Conservation (phyloP, 345 rosid species). For the Melastoma malabathricum region DNA sequence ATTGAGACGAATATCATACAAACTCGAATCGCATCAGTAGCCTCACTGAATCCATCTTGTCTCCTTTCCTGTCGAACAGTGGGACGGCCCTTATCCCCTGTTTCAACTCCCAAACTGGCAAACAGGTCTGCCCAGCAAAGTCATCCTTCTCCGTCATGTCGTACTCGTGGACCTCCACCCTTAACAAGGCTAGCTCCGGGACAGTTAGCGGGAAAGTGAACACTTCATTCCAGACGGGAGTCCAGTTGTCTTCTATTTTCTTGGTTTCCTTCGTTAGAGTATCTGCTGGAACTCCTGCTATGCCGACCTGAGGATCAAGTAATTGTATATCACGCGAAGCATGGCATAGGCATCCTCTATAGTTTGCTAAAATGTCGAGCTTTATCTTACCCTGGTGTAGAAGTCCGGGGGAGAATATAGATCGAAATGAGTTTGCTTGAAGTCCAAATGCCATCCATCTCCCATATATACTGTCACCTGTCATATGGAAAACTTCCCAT, state of each 20-base stretch:
- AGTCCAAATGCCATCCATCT: constrained; percentile 80
- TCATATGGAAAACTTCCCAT: constrained; percentile 2
- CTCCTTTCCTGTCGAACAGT: constrained; percentile 25
- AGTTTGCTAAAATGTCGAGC: too few species aligned
- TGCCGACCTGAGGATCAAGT: constrained; percentile 26
- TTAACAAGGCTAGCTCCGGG: constrained; percentile 30
- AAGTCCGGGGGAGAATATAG: constrained; percentile 80
- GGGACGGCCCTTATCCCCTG: constrained; percentile 45
- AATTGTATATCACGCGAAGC: too few species aligned
- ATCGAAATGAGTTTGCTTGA: constrained; percentile 53
- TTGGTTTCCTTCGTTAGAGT: constrained; percentile 10
- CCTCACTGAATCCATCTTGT: constrained; percentile 24
- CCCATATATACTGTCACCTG: constrained; percentile 66
- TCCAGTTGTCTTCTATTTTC: constrained; percentile 26
- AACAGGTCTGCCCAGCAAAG: constrained; percentile 43
- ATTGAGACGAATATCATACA: not conserved
- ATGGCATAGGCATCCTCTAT: too few species aligned
- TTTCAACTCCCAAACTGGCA: constrained; percentile 43
- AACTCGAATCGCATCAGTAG: constrained; percentile 44
- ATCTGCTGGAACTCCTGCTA: constrained; percentile 41
- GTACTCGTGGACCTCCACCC: constrained; percentile 34
- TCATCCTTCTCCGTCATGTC: constrained; percentile 40
- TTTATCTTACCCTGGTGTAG: constrained; percentile 36
- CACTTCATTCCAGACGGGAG: constrained; percentile 33
- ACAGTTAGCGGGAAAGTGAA: constrained; percentile 32